These are phyloP conservation scores for Hirsutella minnesotensis DNA, from an alignment of 2,329 filamentous ascomycete genomes.

Conservation along the genomic window DNA sequence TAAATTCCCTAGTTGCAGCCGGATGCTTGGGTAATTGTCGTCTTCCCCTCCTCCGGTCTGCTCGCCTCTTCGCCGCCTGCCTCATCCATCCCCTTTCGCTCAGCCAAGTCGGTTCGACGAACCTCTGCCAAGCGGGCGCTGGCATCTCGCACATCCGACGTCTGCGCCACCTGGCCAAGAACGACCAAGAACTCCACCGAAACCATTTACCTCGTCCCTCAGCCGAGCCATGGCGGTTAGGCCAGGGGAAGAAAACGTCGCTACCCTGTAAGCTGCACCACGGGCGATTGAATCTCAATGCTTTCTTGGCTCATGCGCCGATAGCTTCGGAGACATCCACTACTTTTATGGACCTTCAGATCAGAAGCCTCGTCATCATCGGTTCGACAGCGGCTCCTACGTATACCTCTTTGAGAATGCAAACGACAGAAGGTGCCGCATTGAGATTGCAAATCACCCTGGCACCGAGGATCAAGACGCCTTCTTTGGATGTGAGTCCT, in stretches of 20 bases:
- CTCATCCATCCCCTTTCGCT: no score
- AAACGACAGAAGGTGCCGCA: slow-evolving; percentile 50
- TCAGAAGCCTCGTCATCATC: slow-evolving; percentile 60
- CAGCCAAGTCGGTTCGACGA: no score
- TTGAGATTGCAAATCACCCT: slow-evolving; percentile 66
- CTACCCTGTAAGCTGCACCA: slow-evolving; percentile 30
- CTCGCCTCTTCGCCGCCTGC: no score
- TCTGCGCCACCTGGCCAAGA: no score
- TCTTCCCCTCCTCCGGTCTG: no score
- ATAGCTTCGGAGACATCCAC: slow-evolving; percentile 59
- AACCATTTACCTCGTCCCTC: no score
- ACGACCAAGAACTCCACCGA: no score
- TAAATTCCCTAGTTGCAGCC: no score
- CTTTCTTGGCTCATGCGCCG: slow-evolving; percentile 25
- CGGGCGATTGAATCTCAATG: background rate
- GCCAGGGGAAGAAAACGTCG: slow-evolving; percentile 20
- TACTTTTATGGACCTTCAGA: slow-evolving; percentile 64
- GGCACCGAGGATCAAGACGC: slow-evolving; percentile 69
- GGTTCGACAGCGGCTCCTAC: slow-evolving; percentile 71
- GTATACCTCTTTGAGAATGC: slow-evolving; percentile 71
- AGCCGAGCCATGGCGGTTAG: no score
- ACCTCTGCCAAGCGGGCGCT: no score
- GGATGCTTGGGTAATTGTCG: no score
- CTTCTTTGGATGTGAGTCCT: slow-evolving; percentile 59
- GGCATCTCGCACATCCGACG: no score